phyloP scores from a whole-genome alignment of 148 eudicot genomes.

The Drosera capensis region DNA sequence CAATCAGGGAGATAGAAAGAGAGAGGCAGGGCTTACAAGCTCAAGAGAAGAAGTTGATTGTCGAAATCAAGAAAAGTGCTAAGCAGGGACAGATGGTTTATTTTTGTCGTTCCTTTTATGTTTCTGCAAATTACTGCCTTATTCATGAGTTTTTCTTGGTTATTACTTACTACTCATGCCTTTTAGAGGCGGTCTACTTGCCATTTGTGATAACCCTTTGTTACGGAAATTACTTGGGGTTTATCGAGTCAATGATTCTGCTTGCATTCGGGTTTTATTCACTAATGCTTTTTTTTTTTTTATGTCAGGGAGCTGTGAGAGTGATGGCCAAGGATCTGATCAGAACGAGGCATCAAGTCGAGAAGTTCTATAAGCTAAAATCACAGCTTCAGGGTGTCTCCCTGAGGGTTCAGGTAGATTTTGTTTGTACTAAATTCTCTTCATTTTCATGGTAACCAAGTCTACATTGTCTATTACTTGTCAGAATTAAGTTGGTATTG shows the following conservation, averaged over 20 bases:
- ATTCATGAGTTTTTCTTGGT: too few species aligned
- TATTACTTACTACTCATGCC: too few species aligned
- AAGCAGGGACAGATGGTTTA: slow-evolving; percentile 99
- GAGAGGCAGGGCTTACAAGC: slow-evolving; percentile 93
- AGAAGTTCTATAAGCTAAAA: slow-evolving; percentile 90
- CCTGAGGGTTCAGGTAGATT: slow-evolving; percentile 74
- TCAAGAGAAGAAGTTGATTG: slow-evolving; percentile 89
- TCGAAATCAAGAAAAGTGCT: slow-evolving; percentile 91
- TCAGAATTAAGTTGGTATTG: too few species aligned
- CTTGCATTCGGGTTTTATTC: too few species aligned
- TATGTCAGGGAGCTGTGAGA: slow-evolving; percentile 82
- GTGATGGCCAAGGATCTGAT: slow-evolving; percentile 98
- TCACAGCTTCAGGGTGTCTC: slow-evolving; percentile 98
- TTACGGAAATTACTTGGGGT: too few species aligned
- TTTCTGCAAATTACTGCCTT: too few species aligned
- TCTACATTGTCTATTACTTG: too few species aligned
- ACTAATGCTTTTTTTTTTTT: too few species aligned
- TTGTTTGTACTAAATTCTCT: neutral
- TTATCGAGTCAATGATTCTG: too few species aligned
- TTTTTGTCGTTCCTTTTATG: neutral
- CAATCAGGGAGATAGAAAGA: slow-evolving; percentile 90
- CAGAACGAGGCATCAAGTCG: slow-evolving; percentile 90
- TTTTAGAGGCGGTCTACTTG: too few species aligned
- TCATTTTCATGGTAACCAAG: neutral
- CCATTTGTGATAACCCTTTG: too few species aligned